These are phyloP conservation scores for Lipomyces sp. DNA, from an alignment of 805 yeast species.

Conservation along the genomic window DNA sequence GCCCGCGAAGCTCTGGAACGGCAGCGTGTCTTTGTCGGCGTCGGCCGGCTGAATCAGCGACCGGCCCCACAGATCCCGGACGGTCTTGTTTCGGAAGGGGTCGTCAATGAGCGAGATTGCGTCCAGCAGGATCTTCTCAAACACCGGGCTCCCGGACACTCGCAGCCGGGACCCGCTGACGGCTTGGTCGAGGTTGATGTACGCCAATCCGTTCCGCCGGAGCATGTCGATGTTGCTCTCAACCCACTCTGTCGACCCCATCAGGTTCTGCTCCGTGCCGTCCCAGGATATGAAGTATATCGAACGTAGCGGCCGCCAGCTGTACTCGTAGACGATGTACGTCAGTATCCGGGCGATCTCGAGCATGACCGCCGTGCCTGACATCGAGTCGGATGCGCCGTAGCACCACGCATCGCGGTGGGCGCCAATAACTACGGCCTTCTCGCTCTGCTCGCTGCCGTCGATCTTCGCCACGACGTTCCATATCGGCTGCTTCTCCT, in stretches of 20 bases:
- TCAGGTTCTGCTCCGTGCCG: constrained; percentile 67
- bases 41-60: constrained; percentile 7
- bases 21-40: constrained; percentile 48
- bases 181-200: constrained; percentile 68
- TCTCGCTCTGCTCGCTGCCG: constrained; percentile 45
- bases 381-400: constrained; percentile 79
- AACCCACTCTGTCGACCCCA: constrained; percentile 78
- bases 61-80: constrained; percentile 18
- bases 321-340: constrained; percentile 44
- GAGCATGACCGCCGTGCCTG: constrained; percentile 63
- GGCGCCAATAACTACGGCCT: constrained; percentile 64
- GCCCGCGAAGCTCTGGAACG: constrained; percentile 44
- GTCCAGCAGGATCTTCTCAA: constrained; percentile 47
- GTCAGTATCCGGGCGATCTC: constrained; percentile 63
- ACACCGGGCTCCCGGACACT: constrained; percentile 57
- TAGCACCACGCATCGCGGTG: constrained; percentile 81
- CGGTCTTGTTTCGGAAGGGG: constrained; percentile 38
- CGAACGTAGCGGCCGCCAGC: constrained; percentile 73
- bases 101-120: constrained; percentile 46
- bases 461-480: constrained; percentile 61
- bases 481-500: constrained; percentile 57
- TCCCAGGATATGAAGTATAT: constrained; percentile 76
- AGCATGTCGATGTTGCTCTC: constrained; percentile 53
- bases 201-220: constrained; percentile 55
- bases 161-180: constrained; percentile 53